Conservation (phyloP, 2,329 filamentous ascomycete genomes). For the Colletotrichum liaoningense region DNA sequence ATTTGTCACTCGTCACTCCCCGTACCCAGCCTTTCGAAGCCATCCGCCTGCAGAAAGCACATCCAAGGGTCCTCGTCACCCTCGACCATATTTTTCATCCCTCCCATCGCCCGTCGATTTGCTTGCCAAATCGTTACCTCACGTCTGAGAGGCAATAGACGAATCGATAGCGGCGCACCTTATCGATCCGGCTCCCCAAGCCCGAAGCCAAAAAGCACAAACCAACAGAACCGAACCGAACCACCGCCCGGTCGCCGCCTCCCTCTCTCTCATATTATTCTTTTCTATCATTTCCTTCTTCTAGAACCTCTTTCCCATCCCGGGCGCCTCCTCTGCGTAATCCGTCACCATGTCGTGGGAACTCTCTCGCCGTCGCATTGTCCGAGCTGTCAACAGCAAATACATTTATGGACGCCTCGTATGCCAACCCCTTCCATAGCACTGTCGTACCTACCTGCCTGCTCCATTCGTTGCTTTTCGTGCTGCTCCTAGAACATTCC, state of each 20-base stretch:
- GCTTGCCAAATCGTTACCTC: slow-evolving; percentile 20
- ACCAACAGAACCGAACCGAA: slow-evolving; percentile 1
- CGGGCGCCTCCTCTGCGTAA: slow-evolving; percentile 38
- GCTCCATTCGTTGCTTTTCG: not conserved
- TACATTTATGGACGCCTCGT: slow-evolving; percentile 81
- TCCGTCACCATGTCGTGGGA: slow-evolving; percentile 65
- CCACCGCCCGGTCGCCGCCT: slow-evolving; percentile 4
- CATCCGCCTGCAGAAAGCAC: slow-evolving; percentile 27
- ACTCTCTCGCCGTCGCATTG: slow-evolving; percentile 68
- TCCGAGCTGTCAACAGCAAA: slow-evolving; percentile 75
- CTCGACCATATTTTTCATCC: not conserved
- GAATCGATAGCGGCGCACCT: slow-evolving; percentile 7
- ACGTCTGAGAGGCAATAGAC: slow-evolving; percentile 18
- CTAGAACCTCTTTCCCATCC: not conserved
- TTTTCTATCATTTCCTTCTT: not conserved
- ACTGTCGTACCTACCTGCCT: slow-evolving; percentile 1
- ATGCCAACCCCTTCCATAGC: slow-evolving; percentile 51
- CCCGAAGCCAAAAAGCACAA: not conserved
- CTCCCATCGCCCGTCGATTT: not conserved
- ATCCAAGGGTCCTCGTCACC: not conserved
- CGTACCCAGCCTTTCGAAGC: slow-evolving; percentile 27
- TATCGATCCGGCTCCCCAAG: slow-evolving; percentile 3
- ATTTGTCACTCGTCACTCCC: slow-evolving; percentile 5
- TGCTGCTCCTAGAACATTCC: slow-evolving; percentile 9
- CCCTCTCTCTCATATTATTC: not conserved